Evolutionary conservation across 805 yeast genomes (phyloP).

Genomic region (Yarrowia deformans): DNA sequence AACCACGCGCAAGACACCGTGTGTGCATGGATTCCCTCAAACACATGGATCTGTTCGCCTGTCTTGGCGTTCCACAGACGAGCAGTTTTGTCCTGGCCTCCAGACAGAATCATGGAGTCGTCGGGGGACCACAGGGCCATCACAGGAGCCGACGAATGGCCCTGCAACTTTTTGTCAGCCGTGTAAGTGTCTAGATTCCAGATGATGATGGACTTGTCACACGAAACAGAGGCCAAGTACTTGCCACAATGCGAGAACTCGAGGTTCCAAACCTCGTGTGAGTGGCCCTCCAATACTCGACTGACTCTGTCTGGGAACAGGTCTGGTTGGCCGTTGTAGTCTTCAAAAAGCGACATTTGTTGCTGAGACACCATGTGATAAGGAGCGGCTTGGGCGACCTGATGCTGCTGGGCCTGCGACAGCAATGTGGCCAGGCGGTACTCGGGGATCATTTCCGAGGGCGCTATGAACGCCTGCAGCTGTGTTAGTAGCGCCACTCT

Average conservation of each 20-base stretch:
- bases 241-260: slow-evolving; percentile 80
- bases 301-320: slow-evolving; percentile 52
- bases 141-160: slow-evolving; percentile 47
- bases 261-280: slow-evolving; percentile 83
- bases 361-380: slow-evolving; percentile 42
- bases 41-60: slow-evolving; percentile 48
- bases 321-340: slow-evolving; percentile 48
- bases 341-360: slow-evolving; percentile 43
- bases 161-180: slow-evolving; percentile 49
- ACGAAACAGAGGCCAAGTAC: slow-evolving; percentile 77
- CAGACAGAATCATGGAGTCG: slow-evolving; percentile 69
- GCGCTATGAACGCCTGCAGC: slow-evolving; percentile 58
- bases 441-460: slow-evolving; percentile 62
- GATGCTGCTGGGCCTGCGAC: slow-evolving; percentile 60
- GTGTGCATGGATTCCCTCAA: slow-evolving; percentile 46
- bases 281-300: slow-evolving; percentile 60
- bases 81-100: slow-evolving; percentile 74
- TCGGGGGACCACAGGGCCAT: slow-evolving; percentile 71
- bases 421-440: slow-evolving; percentile 59
- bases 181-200: slow-evolving; percentile 63
- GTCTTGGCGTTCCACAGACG: slow-evolving; percentile 69
- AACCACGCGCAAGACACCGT: slow-evolving; percentile 71
- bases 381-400: slow-evolving; percentile 51
- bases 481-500: slow-evolving; percentile 54
- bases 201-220: slow-evolving; percentile 67